Evolutionary conservation across 495 filamentous ascomycete species (phyloP), one percentile per base, ranked within the genome.

Genomic region (Tricharina praecox): DNA sequence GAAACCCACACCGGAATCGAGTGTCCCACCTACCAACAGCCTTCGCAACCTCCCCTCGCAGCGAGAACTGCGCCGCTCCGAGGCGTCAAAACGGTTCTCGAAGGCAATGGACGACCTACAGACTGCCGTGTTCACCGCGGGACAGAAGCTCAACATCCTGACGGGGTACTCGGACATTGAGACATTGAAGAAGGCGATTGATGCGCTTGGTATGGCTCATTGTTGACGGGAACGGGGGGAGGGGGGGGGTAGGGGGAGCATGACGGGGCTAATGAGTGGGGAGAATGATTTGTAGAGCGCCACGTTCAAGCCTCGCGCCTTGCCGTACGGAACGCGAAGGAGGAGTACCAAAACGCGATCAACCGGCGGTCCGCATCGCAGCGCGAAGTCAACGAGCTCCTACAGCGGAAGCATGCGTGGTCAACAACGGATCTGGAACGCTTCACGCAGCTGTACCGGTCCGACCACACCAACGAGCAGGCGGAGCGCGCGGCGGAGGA

Each of bases 151-250:
- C 63, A 96, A 96, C 63, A 81, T 83, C 56, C 69, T 93, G 39
- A 97, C 92, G 1, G 92, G 92, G 10, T 97, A 97, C 71, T 79
- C 82, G 1, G 79, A 81, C 28, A 97, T 97, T 63, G 90, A 94
- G 60, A 67, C 77, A 9, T 69, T 97, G 40, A 87, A 93, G 60
- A 64, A 66, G 3, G 71, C 77, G 13, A 94, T 96, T 62, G 69
- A 73, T 18, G 59, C 59, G 4, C 81, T 79, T 67, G 76, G 76
- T 79, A 67, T 5, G 63, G 36, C 28, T 13, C 28, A 5, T 32
- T 32, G 7, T 13, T 32, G 5, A 32, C 28, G 7, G 13, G 7
- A 32, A 32, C 13, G 28, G 13, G 28, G 13, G 28, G 28, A 5
- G 28, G 28, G 13, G 28, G 13, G 28, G 13, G 28, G 7, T 32